These are phyloP conservation scores for Yarrowia hollandica DNA, from an alignment of 805 yeast genomes.

Conservation along the genomic window DNA sequence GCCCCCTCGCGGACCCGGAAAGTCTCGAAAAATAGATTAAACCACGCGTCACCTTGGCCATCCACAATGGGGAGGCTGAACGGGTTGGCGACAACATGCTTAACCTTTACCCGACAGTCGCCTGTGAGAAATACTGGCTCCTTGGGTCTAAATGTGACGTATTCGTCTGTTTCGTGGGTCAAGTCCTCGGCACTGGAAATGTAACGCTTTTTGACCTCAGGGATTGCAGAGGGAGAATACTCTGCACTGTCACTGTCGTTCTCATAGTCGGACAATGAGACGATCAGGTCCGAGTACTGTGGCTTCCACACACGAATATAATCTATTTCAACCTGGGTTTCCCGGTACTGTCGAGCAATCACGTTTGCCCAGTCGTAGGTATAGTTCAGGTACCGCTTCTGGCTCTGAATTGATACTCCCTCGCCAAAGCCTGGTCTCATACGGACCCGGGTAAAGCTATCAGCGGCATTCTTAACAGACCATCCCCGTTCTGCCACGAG, in stretches of 20 bases:
- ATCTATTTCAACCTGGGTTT: constrained; percentile 33
- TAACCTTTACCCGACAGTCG: constrained; percentile 19
- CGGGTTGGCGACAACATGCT: constrained; percentile 15
- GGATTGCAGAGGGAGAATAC: constrained; percentile 11
- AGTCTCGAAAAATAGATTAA: constrained; percentile 49
- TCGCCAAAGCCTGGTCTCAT: constrained; percentile 55
- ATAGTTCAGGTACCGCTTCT: constrained; percentile 65
- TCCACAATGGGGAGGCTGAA: constrained; percentile 31
- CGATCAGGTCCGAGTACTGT: background rate
- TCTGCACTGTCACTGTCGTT: constrained; percentile 12
- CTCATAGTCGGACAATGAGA: constrained; percentile 12
- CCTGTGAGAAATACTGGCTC: background rate
- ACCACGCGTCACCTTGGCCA: constrained; percentile 45
- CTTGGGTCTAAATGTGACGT: constrained; percentile 2
- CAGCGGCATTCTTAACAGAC: constrained; percentile 50
- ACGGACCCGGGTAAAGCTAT: constrained; percentile 55
- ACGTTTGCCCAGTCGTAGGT: constrained; percentile 44
- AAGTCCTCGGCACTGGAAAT: constrained; percentile 1
- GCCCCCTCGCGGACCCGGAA: constrained; percentile 32
- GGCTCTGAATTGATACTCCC: constrained; percentile 75
- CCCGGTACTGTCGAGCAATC: constrained; percentile 32
- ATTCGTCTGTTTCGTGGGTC: background rate
- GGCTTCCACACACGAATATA: constrained; percentile 23
- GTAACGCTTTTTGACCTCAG: constrained; percentile 19
- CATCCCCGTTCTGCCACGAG: constrained; percentile 53